A percentile compares a stretch with the other conserved stretches of the same genome.
Evolutionary conservation across 192 early-diverging fungal genomes (phyloP).

Genomic region (Spizellomyces sp.): DNA sequence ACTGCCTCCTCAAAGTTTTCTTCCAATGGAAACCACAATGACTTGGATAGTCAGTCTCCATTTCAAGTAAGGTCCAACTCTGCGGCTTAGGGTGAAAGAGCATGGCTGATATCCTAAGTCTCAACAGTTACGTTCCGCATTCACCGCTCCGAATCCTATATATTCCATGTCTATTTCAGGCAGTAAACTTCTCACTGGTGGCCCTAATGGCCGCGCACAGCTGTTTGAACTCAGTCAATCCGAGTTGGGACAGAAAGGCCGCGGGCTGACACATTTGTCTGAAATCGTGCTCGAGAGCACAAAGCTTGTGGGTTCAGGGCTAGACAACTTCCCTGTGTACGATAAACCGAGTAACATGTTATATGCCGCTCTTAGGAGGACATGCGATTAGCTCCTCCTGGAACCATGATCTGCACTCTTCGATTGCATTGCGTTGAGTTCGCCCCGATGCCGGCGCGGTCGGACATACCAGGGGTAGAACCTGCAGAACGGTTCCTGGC

Average conservation of each 20-base stretch:
- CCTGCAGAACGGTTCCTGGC: constrained; percentile 40
- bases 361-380: constrained; percentile 10
- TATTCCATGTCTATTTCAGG: constrained; percentile 42
- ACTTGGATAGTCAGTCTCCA: not conserved
- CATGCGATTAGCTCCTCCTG: constrained; percentile 38
- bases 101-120: not conserved
- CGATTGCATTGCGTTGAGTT: constrained; percentile 44
- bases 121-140: constrained; percentile 42
- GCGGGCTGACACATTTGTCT: constrained; percentile 12
- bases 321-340: not conserved
- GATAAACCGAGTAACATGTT: no score
- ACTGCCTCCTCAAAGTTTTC: not conserved
- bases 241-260: constrained; percentile 23
- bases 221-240: constrained; percentile 42
- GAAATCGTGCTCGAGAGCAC: constrained; percentile 1
- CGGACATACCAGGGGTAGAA: not conserved
- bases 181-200: constrained; percentile 38
- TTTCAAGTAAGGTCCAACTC: not conserved
- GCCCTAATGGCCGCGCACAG: constrained; percentile 41
- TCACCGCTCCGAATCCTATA: constrained; percentile 44
- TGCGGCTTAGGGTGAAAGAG: no score
- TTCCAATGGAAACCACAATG: not conserved
- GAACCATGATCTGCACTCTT: constrained; percentile 28
- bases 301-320: constrained; percentile 10
- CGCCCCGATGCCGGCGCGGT: constrained; percentile 20